Percentiles rank a stretch among this genome's conserved stretches.
Evolutionary conservation across 2,329 filamentous ascomycete species (phyloP).

Genomic region (Paraphaeosphaeria minitans): DNA sequence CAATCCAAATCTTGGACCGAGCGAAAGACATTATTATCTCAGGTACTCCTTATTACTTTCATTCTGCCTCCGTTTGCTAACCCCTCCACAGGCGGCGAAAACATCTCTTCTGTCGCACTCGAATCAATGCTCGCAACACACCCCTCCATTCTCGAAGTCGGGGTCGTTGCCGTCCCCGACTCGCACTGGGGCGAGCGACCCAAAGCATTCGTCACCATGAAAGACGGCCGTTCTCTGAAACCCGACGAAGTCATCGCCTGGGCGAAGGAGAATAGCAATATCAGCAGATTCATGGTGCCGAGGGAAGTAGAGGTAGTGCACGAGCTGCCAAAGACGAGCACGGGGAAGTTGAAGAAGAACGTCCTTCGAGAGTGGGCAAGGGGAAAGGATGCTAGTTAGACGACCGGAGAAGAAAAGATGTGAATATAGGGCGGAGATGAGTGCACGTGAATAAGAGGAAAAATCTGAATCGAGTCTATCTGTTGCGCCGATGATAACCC

Average conservation of each 20-base stretch:
- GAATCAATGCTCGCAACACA: conserved; percentile 90
- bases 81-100: conserved; percentile 75
- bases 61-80: neutral
- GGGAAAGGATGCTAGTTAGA: conserved; percentile 46
- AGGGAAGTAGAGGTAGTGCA: conserved; percentile 75
- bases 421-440: neutral
- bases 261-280: conserved; percentile 79
- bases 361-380: conserved; percentile 85
- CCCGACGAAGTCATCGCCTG: conserved; percentile 79
- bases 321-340: conserved; percentile 95
- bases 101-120: conserved; percentile 91
- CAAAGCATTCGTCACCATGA: conserved; percentile 88
- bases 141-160: conserved; percentile 86
- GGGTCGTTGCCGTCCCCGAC: conserved; percentile 85
- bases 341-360: conserved; percentile 96
- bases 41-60: conserved; percentile 55
- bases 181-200: conserved; percentile 95
- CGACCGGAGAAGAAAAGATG: neutral
- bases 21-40: conserved; percentile 99
- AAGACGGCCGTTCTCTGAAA: conserved; percentile 60
- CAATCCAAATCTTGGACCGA: conserved; percentile 88
- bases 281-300: conserved; percentile 89
- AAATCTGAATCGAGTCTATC: neutral
- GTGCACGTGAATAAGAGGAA: neutral
- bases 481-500: no score